Evolutionary conservation across 352 stramenopile genomes (phyloP).

Genomic region (Globisporangium polare): DNA sequence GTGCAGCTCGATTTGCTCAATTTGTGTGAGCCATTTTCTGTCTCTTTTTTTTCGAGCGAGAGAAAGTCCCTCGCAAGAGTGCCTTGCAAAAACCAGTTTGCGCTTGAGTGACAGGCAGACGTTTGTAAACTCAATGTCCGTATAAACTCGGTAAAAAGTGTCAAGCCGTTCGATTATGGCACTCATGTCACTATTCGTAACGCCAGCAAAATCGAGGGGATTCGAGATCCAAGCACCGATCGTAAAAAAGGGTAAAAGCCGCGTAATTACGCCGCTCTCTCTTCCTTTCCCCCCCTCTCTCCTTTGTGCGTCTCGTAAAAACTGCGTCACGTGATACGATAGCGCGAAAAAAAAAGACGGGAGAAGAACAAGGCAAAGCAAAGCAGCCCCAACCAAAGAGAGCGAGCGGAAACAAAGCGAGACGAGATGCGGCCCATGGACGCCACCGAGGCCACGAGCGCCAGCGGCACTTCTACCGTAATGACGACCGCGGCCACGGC

Average conservation of each 20-base stretch:
- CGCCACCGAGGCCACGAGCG: conserved; percentile 3
- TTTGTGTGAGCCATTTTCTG: conserved; percentile 11
- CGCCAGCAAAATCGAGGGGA: background rate
- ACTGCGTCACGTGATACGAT: conserved; percentile 4
- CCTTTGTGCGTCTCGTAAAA: background rate
- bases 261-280: conserved; percentile 4
- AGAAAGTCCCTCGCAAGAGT: background rate
- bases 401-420: background rate
- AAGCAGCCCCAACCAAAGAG: conserved; percentile 7
- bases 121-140: background rate
- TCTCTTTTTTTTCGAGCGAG: background rate
- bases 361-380: conserved; percentile 10
- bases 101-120: background rate
- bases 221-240: background rate
- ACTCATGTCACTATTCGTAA: conserved; percentile 1
- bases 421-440: conserved; percentile 11
- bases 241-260: conserved; percentile 6
- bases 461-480: background rate
- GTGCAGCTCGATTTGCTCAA: background rate
- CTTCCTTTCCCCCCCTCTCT: background rate
- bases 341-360: conserved; percentile 9
- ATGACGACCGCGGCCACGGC: background rate
- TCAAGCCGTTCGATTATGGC: too few species aligned
- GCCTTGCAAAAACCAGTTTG: background rate
- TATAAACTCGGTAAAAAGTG: too few species aligned